Evolutionary conservation across 2,329 filamentous ascomycete genomes (phyloP), one percentile per base, ranked within the genome.

Genomic region (Hypoxylon sp.): DNA sequence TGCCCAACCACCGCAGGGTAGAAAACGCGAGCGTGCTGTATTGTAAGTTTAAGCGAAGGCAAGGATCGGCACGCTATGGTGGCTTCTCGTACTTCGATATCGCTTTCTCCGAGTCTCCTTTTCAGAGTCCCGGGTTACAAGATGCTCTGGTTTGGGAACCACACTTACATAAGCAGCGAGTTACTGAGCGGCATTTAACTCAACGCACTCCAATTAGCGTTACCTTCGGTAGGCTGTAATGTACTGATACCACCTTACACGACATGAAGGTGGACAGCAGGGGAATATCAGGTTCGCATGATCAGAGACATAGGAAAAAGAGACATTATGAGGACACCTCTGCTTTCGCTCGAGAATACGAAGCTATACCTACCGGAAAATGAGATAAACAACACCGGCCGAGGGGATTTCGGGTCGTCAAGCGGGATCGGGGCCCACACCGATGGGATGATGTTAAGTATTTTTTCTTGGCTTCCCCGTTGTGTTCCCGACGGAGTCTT

Each of bases 381-480:
- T 10, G 8, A 14, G n/a, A 17, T 7, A 27, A 37, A 40, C 20
- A 56, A 25, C 44, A 46, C 46, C 55, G 44, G 57, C 63, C 59
- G 67, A 66, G 46, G 11, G 22, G 20, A 42, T 44, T 42, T 68
- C 64, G 68, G 68, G 5, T 56, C 20, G 40, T 20, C 22, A 22
- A 50, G 37, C 58, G 65, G 61, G 40, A 57, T 57, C 68, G 68
- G 68, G 68, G 50, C 68, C 68, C 64, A 68, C 68, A 56, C 65
- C 65, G 65, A 64, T 57, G 61, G 61, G 58, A 50, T 71, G 68
- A 40, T 63, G 68, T 68, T 44, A 27, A 58, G 58, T 13, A 17
- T 40, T 51, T 55, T 66, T 68, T 66, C 62, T 71, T 68, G 68
- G 61, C 65, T 68, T 68, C 55, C 46, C 68, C 68, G 68, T 62